Evolutionary conservation across 768 basidiomycete species (phyloP), one percentile per base, ranked within the genome.

Genomic region (Thelephora aurantiotincta): DNA sequence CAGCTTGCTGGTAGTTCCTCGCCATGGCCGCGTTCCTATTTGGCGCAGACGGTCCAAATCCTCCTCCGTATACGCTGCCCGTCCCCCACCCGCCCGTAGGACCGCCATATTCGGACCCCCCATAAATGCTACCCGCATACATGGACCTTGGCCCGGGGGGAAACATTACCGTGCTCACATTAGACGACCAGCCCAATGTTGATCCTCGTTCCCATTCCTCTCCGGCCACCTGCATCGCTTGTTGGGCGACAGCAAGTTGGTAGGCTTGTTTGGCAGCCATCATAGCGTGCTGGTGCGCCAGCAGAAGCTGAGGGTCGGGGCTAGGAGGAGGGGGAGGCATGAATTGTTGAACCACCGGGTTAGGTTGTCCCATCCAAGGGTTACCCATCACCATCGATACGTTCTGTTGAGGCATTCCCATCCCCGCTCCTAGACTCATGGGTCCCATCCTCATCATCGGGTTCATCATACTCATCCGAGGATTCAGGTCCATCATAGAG

Each of bases 261-360:
- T 88, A 92, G 3, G 88, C 79, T 61, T 91, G 89, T 62, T 91
- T 91, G 46, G 89, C 89, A 48, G 71, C 65, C 66, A 87, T 66
- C 75, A 92, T 86, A 2, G 89, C 89, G 49, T 87, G 86, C 59
- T 91, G 88, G 60, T 92, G 89, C 14, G 86, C 87, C 4, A 70
- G 78, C 26, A 86, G 52, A 59, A 75, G 78, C 16, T 60, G 62
- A 14, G 78, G 75, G 53, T 87, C 82, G 6, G 70, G 58, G 50
- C 64, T 69, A 45, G 68, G 65, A 26, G 66, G 57, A 20, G 51
- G 42, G 38, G 57, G 57, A 44, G 55, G 50, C 56, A 57, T 61
- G 51, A 53, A 57, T 36, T 49, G 50, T 36, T 58, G 54, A 14
- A 41, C 9, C 38, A 41, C 14, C 11, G 60, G 54, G 43, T 23